Conservation (phyloP, 2,329 filamentous ascomycete species). For the Alternaria burnsii region DNA sequence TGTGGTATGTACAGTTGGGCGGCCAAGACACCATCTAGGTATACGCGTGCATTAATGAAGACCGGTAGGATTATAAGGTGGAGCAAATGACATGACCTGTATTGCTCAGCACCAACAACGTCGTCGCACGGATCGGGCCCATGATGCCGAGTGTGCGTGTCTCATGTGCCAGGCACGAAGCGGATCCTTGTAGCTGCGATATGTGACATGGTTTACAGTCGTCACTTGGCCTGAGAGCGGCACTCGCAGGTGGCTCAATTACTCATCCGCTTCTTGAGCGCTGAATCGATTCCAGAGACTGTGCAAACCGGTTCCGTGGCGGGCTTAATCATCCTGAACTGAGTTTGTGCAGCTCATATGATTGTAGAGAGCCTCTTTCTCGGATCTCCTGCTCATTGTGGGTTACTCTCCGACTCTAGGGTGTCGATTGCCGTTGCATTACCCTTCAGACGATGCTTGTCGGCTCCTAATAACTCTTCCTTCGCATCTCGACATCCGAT, state of each 20-base stretch:
- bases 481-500: background rate
- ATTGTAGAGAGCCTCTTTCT: background rate
- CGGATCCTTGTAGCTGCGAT: background rate
- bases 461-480: background rate
- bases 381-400: background rate
- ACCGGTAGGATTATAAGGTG: conserved; percentile 1
- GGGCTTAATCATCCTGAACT: background rate
- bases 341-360: background rate
- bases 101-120: conserved; percentile 4
- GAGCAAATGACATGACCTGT: conserved; percentile 10
- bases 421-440: background rate
- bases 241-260: background rate
- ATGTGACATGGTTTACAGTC: background rate
- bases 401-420: background rate
- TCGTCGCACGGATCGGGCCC: conserved; percentile 8
- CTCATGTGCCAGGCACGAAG: background rate
- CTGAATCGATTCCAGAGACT: background rate
- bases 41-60: conserved; percentile 2
- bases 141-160: conserved; percentile 7
- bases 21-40: conserved; percentile 9
- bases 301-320: background rate
- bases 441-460: background rate
- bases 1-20: background rate
- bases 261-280: background rate
- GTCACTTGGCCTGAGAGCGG: conserved; percentile 1